Percentiles rank a stretch among this genome's conserved stretches.
Conservation (phyloP, 1,284 basidiomycete species). For the Cryptococcus sp. region DNA sequence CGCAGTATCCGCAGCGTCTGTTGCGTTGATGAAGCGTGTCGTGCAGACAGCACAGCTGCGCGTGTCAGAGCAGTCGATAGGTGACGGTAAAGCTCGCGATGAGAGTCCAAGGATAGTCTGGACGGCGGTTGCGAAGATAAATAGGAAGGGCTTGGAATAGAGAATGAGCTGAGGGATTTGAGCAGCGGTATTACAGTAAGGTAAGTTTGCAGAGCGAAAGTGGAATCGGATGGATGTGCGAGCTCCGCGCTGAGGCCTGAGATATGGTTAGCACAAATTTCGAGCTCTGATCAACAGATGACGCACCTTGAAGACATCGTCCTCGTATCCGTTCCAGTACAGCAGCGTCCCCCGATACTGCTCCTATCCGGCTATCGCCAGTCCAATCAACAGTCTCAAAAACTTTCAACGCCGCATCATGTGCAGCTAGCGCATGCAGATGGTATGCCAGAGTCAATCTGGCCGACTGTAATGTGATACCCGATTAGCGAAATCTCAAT, state of each 20-base stretch:
- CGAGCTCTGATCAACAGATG: neutral
- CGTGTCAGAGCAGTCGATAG: constrained; percentile 47
- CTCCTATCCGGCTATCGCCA: constrained; percentile 26
- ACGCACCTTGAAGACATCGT: constrained; percentile 50
- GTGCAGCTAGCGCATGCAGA: constrained; percentile 69
- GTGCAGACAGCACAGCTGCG: constrained; percentile 53
- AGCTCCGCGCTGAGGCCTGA: constrained; percentile 40
- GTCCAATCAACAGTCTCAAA: constrained; percentile 63
- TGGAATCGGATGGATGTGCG: constrained; percentile 16
- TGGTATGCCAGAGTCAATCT: constrained; percentile 70
- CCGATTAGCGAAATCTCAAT: constrained; percentile 50
- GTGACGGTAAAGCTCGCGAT: constrained; percentile 47
- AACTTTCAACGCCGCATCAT: constrained; percentile 63
- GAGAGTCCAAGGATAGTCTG: constrained; percentile 33
- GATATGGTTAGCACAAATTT: neutral
- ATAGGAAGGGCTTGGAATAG: constrained; percentile 30
- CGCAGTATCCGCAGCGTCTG: constrained; percentile 62
- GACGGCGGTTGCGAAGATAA: constrained; percentile 20
- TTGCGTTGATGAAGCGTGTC: constrained; percentile 38
- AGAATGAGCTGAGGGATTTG: constrained; percentile 17
- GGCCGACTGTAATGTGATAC: constrained; percentile 44
- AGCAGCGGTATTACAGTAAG: constrained; percentile 28
- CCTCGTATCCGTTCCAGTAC: constrained; percentile 53
- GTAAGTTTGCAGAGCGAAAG: constrained; percentile 37
- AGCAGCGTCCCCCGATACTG: constrained; percentile 50